Conservation (phyloP, 2,329 filamentous ascomycete species). For the Pezicula neosporulosa region DNA sequence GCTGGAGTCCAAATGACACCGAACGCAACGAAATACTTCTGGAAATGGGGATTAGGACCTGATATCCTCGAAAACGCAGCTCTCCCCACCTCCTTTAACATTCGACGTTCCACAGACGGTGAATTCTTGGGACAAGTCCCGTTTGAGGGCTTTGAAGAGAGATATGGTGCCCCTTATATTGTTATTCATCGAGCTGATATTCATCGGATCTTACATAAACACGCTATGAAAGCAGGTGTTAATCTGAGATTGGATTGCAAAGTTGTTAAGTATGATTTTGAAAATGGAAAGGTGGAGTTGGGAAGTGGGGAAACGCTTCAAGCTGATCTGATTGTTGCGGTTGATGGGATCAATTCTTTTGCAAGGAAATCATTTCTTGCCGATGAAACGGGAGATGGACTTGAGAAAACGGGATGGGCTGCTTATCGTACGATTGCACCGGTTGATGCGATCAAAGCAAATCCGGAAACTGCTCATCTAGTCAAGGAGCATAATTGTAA, state of each 20-base stretch:
- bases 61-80: background rate
- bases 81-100: background rate
- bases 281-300: slow-evolving; percentile 17
- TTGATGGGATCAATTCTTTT: slow-evolving; percentile 33
- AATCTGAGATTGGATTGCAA: slow-evolving; percentile 15
- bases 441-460: slow-evolving; percentile 30
- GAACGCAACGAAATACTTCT: background rate
- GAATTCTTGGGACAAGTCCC: background rate
- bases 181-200: slow-evolving; percentile 1
- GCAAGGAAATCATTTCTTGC: slow-evolving; percentile 17
- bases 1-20: background rate
- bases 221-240: slow-evolving; percentile 13
- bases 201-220: background rate
- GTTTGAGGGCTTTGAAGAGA: background rate
- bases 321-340: slow-evolving; percentile 32
- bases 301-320: slow-evolving; percentile 18
- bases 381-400: slow-evolving; percentile 26
- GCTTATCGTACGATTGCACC: slow-evolving; percentile 39
- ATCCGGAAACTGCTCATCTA: slow-evolving; percentile 24
- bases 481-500: background rate
- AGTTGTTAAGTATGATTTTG: slow-evolving; percentile 19
- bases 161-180: background rate
- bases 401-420: slow-evolving; percentile 32
- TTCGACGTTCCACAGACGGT: background rate
- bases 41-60: background rate